These are phyloP conservation scores for Ceratobasidium theobromae DNA, from an alignment of 1,284 basidiomycete genomes.

Conservation along the genomic window DNA sequence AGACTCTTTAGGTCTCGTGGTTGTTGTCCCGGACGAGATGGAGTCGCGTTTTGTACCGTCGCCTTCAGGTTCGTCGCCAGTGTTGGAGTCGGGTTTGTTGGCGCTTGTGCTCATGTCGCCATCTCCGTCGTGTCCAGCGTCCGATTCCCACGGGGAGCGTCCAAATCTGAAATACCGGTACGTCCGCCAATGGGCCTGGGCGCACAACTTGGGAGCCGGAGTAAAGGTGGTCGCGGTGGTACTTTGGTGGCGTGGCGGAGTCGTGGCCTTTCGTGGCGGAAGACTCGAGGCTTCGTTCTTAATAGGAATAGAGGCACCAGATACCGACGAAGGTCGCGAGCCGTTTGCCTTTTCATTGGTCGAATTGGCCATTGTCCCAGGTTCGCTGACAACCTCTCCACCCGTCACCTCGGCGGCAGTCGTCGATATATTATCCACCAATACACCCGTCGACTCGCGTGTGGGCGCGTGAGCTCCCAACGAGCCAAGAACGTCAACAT, in stretches of 20 bases:
- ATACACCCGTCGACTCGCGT: neutral
- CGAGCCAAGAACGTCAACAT: conserved; percentile 42
- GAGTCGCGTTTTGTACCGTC: neutral
- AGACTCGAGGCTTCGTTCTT: conserved; percentile 37
- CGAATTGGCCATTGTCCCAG: conserved; percentile 31
- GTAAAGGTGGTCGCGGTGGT: neutral
- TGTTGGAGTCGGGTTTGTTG: neutral
- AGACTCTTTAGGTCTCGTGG: neutral
- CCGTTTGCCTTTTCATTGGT: neutral
- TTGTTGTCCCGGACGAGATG: neutral
- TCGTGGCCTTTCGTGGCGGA: neutral
- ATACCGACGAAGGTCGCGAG: conserved; percentile 15
- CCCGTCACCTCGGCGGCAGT: conserved; percentile 18
- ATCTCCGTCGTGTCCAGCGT: neutral
- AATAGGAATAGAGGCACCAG: conserved; percentile 28
- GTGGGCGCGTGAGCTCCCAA: neutral
- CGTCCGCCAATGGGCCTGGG: conserved; percentile 32
- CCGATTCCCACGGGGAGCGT: neutral
- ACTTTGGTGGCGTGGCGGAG: neutral
- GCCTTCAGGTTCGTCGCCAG: neutral
- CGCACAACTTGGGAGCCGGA: conserved; percentile 25
- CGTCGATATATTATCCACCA: conserved; percentile 32
- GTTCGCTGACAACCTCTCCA: conserved; percentile 38
- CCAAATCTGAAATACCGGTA: conserved; percentile 29
- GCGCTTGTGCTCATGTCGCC: neutral